Conservation (phyloP, 2,329 filamentous ascomycete genomes). For the Claviceps sp. region DNA sequence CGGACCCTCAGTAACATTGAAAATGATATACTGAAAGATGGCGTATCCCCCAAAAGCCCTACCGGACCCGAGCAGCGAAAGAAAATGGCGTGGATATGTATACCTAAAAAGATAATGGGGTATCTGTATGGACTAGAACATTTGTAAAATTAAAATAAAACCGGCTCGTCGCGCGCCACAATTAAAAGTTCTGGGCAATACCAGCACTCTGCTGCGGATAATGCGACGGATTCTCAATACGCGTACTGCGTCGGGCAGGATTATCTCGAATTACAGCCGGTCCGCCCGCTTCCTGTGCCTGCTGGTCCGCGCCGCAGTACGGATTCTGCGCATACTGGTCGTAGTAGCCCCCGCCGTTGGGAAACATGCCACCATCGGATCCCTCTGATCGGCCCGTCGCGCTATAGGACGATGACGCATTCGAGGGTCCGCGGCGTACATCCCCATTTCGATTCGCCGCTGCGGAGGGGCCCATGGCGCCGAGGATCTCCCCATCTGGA, state of each 20-base stretch:
- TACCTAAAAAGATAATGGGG: no score
- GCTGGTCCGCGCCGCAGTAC: constrained; percentile 31
- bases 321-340: constrained; percentile 46
- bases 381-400: constrained; percentile 61
- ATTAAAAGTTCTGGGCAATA: constrained; percentile 81
- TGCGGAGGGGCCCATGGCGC: constrained; percentile 63
- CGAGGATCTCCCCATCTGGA: constrained; percentile 70
- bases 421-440: constrained; percentile 80
- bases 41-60: no score
- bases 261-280: constrained; percentile 89
- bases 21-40: no score
- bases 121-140: no score
- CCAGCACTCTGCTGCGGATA: constrained; percentile 88
- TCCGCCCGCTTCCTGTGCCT: constrained; percentile 30
- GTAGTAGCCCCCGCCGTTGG: constrained; percentile 37
- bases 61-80: no score
- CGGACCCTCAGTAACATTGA: no score
- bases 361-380: constrained; percentile 40
- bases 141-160: background rate
- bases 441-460: constrained; percentile 51
- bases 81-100: no score
- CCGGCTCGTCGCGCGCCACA: background rate
- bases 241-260: constrained; percentile 78
- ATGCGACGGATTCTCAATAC: constrained; percentile 82
- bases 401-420: constrained; percentile 93